A percentile compares a stretch with the other conserved stretches of the same genome.
Evolutionary conservation across 192 early-diverging fungal genomes (phyloP).

Genomic region (Diversispora epigaea): DNA sequence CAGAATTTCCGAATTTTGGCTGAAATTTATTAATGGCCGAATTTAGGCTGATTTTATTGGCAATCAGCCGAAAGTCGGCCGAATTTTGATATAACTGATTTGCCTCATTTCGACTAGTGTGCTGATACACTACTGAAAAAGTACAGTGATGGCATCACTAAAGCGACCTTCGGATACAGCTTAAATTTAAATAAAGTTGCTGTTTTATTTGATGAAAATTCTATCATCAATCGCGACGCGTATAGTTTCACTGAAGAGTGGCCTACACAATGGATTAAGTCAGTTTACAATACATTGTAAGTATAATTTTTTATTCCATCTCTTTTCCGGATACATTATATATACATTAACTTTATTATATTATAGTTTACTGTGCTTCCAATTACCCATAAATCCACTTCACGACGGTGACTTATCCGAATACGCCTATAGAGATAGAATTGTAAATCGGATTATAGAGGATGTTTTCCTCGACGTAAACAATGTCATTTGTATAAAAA

Average conservation of each 20-base stretch:
- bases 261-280: constrained; percentile 12
- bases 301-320: background rate
- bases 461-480: constrained; percentile 8
- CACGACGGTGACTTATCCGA: constrained; percentile 2
- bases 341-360: constrained; percentile 16
- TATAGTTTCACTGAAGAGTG: constrained; percentile 13
- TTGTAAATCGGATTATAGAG: constrained; percentile 7
- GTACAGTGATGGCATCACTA: constrained; percentile 19
- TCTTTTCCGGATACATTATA: background rate
- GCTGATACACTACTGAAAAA: constrained; percentile 19
- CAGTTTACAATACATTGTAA: constrained; percentile 11
- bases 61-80: too few relatives aligned
- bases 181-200: constrained; percentile 1
- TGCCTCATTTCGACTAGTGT: too few relatives aligned
- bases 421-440: constrained; percentile 10
- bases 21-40: too few relatives aligned
- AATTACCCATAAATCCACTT: constrained; percentile 11
- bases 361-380: constrained; percentile 23
- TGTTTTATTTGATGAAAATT: constrained; percentile 13
- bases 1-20: too few relatives aligned
- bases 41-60: too few relatives aligned
- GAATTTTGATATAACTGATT: too few relatives aligned
- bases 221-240: background rate
- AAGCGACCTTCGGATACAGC: constrained; percentile 1
- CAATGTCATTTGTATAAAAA: background rate